Conservation (phyloP, 2,329 filamentous ascomycete genomes). For the Colletotrichum tofieldiae region DNA sequence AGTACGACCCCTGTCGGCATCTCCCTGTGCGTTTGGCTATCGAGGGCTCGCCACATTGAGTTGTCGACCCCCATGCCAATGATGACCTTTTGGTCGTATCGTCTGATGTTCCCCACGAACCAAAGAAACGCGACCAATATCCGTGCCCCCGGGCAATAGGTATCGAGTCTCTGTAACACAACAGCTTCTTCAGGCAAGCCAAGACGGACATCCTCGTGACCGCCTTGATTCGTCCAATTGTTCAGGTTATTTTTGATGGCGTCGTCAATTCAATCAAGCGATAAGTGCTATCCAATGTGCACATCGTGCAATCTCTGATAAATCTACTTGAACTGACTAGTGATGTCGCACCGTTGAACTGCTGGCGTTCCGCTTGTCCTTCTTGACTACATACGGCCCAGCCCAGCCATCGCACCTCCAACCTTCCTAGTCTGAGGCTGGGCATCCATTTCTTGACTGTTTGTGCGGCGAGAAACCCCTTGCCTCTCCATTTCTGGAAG, state of each 20-base stretch:
- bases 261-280: background rate
- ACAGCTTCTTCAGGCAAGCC: constrained; percentile 7
- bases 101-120: background rate
- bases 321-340: too few species aligned
- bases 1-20: background rate
- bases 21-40: background rate
- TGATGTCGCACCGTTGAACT: background rate
- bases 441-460: background rate
- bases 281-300: background rate
- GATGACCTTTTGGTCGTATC: background rate
- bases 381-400: constrained; percentile 4
- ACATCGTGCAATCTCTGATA: background rate
- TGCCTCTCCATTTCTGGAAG: constrained; percentile 15
- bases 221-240: too few species aligned
- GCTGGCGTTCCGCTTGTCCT: background rate
- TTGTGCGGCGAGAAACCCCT: constrained; percentile 5
- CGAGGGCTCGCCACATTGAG: background rate
- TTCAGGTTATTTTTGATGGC: background rate
- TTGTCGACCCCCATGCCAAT: background rate
- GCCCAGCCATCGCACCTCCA: background rate
- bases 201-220: background rate
- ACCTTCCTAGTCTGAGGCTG: background rate
- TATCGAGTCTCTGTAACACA: background rate
- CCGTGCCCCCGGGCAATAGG: background rate
- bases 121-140: background rate